Conservation (phyloP, 352 stramenopile species). For the Globisporangium carolinianum region DNA sequence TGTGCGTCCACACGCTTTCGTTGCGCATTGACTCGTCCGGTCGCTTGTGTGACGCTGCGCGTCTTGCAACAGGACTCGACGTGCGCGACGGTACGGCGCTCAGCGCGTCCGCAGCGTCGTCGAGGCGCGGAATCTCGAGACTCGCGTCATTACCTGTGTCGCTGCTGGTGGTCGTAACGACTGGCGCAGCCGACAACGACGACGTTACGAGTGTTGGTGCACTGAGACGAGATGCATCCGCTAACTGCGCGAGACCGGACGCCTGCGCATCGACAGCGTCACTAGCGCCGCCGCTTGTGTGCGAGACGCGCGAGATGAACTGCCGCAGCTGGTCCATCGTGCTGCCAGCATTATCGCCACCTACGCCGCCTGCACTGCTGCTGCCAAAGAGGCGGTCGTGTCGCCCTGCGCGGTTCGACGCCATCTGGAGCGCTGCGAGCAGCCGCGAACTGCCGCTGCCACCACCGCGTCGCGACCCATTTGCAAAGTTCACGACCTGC, state of each 20-base stretch:
- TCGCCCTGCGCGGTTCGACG: constrained; percentile 12
- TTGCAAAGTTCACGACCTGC: constrained; percentile 48
- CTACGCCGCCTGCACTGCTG: not conserved
- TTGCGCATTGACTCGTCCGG: constrained; percentile 5
- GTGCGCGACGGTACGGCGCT: constrained; percentile 8
- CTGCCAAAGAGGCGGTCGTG: constrained; percentile 15
- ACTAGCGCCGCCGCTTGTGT: not conserved
- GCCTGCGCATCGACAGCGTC: not conserved
- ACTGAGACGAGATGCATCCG: not conserved
- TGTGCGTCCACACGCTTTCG: constrained; percentile 9
- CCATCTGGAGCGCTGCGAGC: constrained; percentile 50
- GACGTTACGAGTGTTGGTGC: not conserved
- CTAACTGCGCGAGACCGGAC: not conserved
- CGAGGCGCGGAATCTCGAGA: constrained; percentile 1
- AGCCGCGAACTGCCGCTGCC: constrained; percentile 37
- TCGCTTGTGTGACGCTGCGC: constrained; percentile 1
- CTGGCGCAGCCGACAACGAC: not conserved
- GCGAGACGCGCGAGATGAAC: constrained; percentile 32
- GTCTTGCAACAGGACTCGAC: constrained; percentile 9
- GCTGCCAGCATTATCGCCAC: constrained; percentile 8
- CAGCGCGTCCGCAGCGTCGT: constrained; percentile 1
- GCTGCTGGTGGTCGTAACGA: not conserved
- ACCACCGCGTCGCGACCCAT: constrained; percentile 19
- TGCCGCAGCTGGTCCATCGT: constrained; percentile 54
- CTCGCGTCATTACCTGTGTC: not conserved